phyloP scores from a whole-genome alignment of 345 rosid genomes.

The thale cress (Arabidopsis thaliana) region DNA sequence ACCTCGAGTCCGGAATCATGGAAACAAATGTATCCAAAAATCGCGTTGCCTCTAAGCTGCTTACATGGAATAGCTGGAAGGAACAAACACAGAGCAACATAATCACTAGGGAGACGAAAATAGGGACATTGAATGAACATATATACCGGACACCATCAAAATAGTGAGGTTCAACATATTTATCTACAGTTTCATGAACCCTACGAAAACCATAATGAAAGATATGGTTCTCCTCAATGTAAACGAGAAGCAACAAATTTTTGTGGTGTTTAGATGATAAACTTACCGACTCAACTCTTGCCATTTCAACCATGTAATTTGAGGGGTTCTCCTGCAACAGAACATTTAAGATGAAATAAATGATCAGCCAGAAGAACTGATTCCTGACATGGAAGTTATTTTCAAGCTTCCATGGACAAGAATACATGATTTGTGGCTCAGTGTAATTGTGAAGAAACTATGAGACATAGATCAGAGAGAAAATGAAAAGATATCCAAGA shows the following conservation, averaged over 20 bases:
- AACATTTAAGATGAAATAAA: constrained; percentile 12
- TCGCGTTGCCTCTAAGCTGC: constrained; percentile 76
- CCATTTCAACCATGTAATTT: constrained; percentile 96
- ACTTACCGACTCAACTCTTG: constrained; percentile 82
- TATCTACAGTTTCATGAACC: background rate
- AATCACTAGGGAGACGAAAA: constrained; percentile 33
- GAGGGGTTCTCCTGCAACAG: constrained; percentile 76
- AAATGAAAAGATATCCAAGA: constrained; percentile 8
- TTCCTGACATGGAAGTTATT: constrained; percentile 21
- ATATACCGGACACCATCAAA: constrained; percentile 11
- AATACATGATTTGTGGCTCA: constrained; percentile 11
- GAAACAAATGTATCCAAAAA: constrained; percentile 79
- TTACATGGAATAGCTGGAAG: constrained; percentile 74
- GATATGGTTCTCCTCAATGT: constrained; percentile 15
- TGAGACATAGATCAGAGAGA: constrained; percentile 9
- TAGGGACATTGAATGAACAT: background rate
- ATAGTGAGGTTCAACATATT: background rate
- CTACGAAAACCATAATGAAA: constrained; percentile 13
- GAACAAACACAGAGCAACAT: constrained; percentile 29
- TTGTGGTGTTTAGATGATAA: constrained; percentile 24
- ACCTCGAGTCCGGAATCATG: constrained; percentile 93
- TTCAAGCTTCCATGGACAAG: constrained; percentile 25
- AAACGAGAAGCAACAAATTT: constrained; percentile 32
- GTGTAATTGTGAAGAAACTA: background rate
- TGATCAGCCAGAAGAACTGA: constrained; percentile 15